phyloP scores from a whole-genome alignment of 306 rosid genomes.

The Rosa multiflora region DNA sequence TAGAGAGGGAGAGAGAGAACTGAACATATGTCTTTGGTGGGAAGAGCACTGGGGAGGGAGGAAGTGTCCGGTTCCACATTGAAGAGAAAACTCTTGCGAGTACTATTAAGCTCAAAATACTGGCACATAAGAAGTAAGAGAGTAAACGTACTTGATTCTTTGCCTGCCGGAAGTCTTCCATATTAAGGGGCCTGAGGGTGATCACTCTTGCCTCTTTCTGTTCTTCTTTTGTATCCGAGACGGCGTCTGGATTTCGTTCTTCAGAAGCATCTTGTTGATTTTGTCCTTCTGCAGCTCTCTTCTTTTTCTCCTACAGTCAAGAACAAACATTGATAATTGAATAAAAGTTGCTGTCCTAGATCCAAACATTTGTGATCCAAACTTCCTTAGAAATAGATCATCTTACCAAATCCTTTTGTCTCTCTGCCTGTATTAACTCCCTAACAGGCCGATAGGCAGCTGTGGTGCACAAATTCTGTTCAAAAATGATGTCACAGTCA shows the following conservation, averaged over 20 bases:
- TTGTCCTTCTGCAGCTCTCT: slow-evolving; percentile 38
- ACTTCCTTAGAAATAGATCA: neutral
- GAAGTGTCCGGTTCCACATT: neutral
- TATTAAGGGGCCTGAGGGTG: slow-evolving; percentile 71
- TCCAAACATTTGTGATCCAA: neutral
- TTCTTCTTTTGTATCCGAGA: slow-evolving; percentile 27
- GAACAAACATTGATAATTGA: neutral
- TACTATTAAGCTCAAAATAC: neutral
- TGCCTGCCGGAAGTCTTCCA: slow-evolving; percentile 83
- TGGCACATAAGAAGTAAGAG: neutral
- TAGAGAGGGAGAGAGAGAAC: neutral
- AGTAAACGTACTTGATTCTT: slow-evolving; percentile 61
- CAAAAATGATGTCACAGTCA: slow-evolving; percentile 11
- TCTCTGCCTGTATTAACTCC: slow-evolving; percentile 84
- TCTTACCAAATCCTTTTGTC: slow-evolving; percentile 65
- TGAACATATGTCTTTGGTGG: neutral
- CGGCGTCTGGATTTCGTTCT: slow-evolving; percentile 25
- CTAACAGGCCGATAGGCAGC: slow-evolving; percentile 93
- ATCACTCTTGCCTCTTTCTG: slow-evolving; percentile 56
- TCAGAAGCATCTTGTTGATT: slow-evolving; percentile 20
- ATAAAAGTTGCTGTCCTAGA: neutral
- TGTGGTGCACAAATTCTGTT: slow-evolving; percentile 83
- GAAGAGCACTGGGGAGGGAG: neutral
- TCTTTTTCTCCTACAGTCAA: slow-evolving; percentile 56
- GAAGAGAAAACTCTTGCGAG: neutral